Conservation (phyloP, 352 stramenopile species). For the Pythium graminicola region DNA sequence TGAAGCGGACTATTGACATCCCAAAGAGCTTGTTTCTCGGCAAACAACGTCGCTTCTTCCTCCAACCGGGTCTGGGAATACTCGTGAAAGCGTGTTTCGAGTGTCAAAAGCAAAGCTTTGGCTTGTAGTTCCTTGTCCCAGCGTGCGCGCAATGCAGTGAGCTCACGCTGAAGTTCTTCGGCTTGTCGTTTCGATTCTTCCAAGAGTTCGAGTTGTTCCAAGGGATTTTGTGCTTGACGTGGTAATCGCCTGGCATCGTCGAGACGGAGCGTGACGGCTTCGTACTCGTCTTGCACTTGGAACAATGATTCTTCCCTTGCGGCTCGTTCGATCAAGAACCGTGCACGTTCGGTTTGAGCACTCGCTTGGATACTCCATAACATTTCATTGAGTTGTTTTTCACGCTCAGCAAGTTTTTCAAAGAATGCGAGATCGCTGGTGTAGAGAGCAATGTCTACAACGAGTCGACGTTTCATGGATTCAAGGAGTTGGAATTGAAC, state of each 20-base stretch:
- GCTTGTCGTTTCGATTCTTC: slow-evolving; percentile 21
- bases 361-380: slow-evolving; percentile 54
- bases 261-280: slow-evolving; percentile 34
- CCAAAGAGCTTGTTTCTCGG: slow-evolving; percentile 60
- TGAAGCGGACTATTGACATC: slow-evolving; percentile 38
- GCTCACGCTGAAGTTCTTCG: slow-evolving; percentile 25
- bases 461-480: slow-evolving; percentile 27
- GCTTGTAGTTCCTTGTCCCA: slow-evolving; percentile 34
- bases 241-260: slow-evolving; percentile 42
- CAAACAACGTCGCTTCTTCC: slow-evolving; percentile 48
- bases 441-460: slow-evolving; percentile 41
- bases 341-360: slow-evolving; percentile 43
- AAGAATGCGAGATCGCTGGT: slow-evolving; percentile 48
- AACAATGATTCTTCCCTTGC: slow-evolving; percentile 50
- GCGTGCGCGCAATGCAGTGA: slow-evolving; percentile 17
- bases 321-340: slow-evolving; percentile 60
- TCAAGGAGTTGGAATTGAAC: slow-evolving; percentile 23
- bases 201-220: slow-evolving; percentile 42
- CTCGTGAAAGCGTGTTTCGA: slow-evolving; percentile 39
- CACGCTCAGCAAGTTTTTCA: slow-evolving; percentile 30
- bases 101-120: slow-evolving; percentile 33
- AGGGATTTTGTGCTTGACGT: slow-evolving; percentile 40
- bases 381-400: slow-evolving; percentile 39
- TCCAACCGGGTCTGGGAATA: slow-evolving; percentile 43
- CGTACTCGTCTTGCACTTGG: slow-evolving; percentile 40